Conservation (phyloP, 2,329 filamentous ascomycete species). For the Calonectria multiphialidica region DNA sequence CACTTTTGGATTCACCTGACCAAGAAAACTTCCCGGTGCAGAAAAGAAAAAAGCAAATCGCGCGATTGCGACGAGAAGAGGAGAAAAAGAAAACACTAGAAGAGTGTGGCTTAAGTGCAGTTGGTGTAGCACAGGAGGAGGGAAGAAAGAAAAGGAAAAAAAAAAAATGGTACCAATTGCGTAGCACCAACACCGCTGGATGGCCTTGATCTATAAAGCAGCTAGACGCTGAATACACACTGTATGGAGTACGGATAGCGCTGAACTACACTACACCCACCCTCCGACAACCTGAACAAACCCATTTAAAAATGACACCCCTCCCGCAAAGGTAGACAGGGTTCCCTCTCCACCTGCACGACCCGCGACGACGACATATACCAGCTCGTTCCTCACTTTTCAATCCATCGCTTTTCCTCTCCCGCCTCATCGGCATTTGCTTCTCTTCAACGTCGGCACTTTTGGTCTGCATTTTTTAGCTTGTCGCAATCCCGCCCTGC, state of each 20-base stretch:
- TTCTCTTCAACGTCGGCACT: neutral
- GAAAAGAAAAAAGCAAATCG: neutral
- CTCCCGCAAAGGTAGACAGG: slow-evolving; percentile 8
- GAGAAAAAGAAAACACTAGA: neutral
- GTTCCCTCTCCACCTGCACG: slow-evolving; percentile 4
- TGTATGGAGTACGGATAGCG: neutral
- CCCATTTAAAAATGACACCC: slow-evolving; percentile 8
- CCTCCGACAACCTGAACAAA: neutral
- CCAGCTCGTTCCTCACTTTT: slow-evolving; percentile 8
- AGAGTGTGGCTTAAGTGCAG: neutral
- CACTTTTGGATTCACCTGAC: slow-evolving; percentile 6
- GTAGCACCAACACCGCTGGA: neutral
- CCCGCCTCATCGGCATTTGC: neutral
- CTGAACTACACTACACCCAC: slow-evolving; percentile 3
- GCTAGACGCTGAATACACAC: neutral
- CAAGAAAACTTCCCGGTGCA: neutral
- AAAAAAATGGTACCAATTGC: neutral
- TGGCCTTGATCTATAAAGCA: neutral
- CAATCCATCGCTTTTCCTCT: neutral
- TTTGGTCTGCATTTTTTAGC: neutral
- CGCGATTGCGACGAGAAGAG: neutral
- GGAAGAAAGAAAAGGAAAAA: neutral
- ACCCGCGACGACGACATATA: slow-evolving; percentile 9
- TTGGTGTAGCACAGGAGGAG: neutral
- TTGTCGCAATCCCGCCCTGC: neutral